A percentile compares a stretch with the other conserved stretches of the same genome.
Evolutionary conservation across 1,139 yeast species (phyloP).

Genomic region (Entelexis sorbosivorans): DNA sequence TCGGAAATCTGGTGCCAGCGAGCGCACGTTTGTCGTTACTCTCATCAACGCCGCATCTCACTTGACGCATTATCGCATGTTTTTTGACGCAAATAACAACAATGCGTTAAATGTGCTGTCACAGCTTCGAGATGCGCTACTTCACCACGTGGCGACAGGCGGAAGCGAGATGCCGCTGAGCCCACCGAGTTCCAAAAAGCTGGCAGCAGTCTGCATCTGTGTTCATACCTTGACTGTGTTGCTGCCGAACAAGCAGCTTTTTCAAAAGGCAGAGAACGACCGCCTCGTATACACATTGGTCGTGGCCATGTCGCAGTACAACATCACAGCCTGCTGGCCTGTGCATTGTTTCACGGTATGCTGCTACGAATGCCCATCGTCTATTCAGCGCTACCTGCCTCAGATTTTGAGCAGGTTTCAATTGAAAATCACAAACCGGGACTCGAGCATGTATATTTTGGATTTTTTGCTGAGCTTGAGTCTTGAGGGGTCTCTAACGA

Average conservation of each 20-base stretch:
- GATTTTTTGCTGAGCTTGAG: conserved; percentile 63
- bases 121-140: conserved; percentile 11
- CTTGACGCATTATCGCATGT: conserved; percentile 15
- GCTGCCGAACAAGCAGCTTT: conserved; percentile 50
- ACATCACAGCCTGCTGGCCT: conserved; percentile 66
- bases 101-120: background rate
- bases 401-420: conserved; percentile 60
- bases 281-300: conserved; percentile 54
- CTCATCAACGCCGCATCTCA: conserved; percentile 17
- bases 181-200: conserved; percentile 1
- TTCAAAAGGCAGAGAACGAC: conserved; percentile 57
- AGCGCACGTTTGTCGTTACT: conserved; percentile 13
- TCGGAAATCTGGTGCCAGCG: background rate
- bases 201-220: conserved; percentile 34
- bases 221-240: conserved; percentile 58
- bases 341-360: conserved; percentile 66
- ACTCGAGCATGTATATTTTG: conserved; percentile 61
- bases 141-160: conserved; percentile 8
- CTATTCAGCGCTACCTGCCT: conserved; percentile 57
- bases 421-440: conserved; percentile 58
- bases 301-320: conserved; percentile 62
- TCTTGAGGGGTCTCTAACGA: conserved; percentile 54
- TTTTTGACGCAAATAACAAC: conserved; percentile 1
- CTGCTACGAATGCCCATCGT: conserved; percentile 68
- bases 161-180: conserved; percentile 9